Percentiles rank a stretch among this genome's conserved stretches.
These are phyloP conservation scores for Phytophthora nicotianae DNA, from an alignment of 352 stramenopile species.

Conservation along the genomic window DNA sequence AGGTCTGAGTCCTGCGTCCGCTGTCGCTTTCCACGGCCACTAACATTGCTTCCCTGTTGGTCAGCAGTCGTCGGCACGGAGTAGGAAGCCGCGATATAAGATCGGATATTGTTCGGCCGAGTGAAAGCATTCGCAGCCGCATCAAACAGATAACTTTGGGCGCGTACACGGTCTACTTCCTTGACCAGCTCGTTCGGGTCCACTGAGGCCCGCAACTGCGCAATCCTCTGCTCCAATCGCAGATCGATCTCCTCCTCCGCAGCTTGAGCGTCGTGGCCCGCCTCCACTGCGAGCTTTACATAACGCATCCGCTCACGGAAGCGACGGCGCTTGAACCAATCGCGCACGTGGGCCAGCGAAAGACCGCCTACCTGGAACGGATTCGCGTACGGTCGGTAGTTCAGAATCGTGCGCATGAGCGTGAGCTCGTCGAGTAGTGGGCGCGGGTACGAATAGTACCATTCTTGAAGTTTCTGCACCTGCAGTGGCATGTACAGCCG, in stretches of 20 bases:
- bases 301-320: slow-evolving; percentile 82
- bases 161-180: slow-evolving; percentile 73
- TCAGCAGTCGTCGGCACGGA: slow-evolving; percentile 54
- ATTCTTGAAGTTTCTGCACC: slow-evolving; percentile 83
- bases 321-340: slow-evolving; percentile 88
- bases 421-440: slow-evolving; percentile 81
- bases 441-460: slow-evolving; percentile 84
- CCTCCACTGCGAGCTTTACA: slow-evolving; percentile 75
- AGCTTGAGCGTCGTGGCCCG: slow-evolving; percentile 54
- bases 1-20: slow-evolving; percentile 69
- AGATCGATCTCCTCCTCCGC: slow-evolving; percentile 82
- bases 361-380: slow-evolving; percentile 64
- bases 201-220: slow-evolving; percentile 63
- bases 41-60: slow-evolving; percentile 21
- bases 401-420: slow-evolving; percentile 84
- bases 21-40: slow-evolving; percentile 52
- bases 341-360: slow-evolving; percentile 71
- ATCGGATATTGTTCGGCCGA: slow-evolving; percentile 56
- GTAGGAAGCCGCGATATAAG: slow-evolving; percentile 62
- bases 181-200: slow-evolving; percentile 85
- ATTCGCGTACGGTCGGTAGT: slow-evolving; percentile 79
- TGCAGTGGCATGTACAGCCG: slow-evolving; percentile 68
- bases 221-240: slow-evolving; percentile 80
- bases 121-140: slow-evolving; percentile 71
- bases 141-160: slow-evolving; percentile 69